A percentile compares a stretch with the other conserved stretches of the same genome.
Conservation (phyloP, 1,284 basidiomycete genomes). For the Boletus smithii region DNA sequence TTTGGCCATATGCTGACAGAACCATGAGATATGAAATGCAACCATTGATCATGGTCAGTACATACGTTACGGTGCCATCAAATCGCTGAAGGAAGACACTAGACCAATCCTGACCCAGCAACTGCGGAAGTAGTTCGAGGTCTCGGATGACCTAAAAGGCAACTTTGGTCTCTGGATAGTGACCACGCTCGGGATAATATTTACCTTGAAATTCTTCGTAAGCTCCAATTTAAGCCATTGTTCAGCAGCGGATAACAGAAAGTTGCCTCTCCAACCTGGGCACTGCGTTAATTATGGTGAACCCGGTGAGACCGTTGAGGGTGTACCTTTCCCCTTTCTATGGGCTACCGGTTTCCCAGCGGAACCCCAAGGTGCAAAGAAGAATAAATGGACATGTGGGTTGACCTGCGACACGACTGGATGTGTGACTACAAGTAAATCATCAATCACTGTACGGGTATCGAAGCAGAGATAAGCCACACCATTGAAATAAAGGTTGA, state of each 20-base stretch:
- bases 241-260: conserved; percentile 86
- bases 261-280: conserved; percentile 92
- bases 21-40: conserved; percentile 32
- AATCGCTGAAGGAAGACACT: conserved; percentile 90
- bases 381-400: conserved; percentile 97
- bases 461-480: background rate
- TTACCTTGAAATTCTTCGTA: conserved; percentile 89
- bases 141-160: conserved; percentile 76
- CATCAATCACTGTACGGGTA: background rate
- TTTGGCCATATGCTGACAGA: conserved; percentile 78
- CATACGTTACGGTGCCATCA: conserved; percentile 79
- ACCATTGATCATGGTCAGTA: conserved; percentile 10
- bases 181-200: conserved; percentile 1
- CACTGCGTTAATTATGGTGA: conserved; percentile 1
- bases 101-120: conserved; percentile 93
- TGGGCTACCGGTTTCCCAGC: conserved; percentile 93
- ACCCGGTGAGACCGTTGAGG: background rate
- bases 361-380: conserved; percentile 91
- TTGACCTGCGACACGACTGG: conserved; percentile 96
- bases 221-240: conserved; percentile 93
- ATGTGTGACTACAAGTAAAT: conserved; percentile 69
- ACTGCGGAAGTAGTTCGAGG: conserved; percentile 83
- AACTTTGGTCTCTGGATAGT: background rate
- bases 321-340: conserved; percentile 80
- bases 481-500: conserved; percentile 94